These are phyloP conservation scores for Lipomyces sp. DNA, from an alignment of 805 yeast genomes.

Conservation along the genomic window DNA sequence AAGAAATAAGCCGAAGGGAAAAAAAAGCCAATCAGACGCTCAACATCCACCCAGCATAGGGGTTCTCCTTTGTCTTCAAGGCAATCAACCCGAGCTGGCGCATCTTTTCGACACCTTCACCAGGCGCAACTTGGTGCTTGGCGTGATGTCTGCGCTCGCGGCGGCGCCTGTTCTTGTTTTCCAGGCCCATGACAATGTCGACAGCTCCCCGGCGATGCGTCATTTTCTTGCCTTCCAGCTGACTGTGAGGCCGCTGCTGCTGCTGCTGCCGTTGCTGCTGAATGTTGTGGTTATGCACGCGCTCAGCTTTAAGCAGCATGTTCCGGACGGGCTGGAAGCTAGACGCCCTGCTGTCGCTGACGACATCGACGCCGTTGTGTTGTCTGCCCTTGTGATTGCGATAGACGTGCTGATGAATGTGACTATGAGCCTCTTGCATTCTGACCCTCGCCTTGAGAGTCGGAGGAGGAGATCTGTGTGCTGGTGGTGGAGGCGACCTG, in stretches of 20 bases:
- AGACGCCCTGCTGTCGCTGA: neutral
- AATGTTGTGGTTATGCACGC: neutral
- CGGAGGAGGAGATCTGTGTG: neutral
- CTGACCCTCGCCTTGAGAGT: neutral
- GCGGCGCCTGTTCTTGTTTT: constrained; percentile 22
- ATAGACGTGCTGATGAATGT: neutral
- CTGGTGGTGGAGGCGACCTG: constrained; percentile 6
- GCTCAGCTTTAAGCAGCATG: neutral
- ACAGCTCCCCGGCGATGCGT: constrained; percentile 22
- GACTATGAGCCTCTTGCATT: neutral
- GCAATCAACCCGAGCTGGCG: constrained; percentile 30
- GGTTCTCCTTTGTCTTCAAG: constrained; percentile 20
- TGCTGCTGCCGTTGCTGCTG: neutral
- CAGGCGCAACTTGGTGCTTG: constrained; percentile 21
- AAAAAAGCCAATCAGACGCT: constrained; percentile 3
- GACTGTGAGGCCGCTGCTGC: too few species aligned
- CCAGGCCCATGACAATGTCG: constrained; percentile 30
- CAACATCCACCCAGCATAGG: constrained; percentile 30
- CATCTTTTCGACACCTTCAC: constrained; percentile 32
- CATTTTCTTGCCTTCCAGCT: neutral
- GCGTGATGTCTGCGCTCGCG: constrained; percentile 11
- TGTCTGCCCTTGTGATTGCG: too few species aligned
- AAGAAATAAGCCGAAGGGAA: neutral
- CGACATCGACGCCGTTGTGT: neutral
- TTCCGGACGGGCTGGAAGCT: neutral